Percentiles rank a stretch among this genome's conserved stretches.
phyloP scores from a whole-genome alignment of 169 alveolate species.

The Plasmodium sp. region DNA sequence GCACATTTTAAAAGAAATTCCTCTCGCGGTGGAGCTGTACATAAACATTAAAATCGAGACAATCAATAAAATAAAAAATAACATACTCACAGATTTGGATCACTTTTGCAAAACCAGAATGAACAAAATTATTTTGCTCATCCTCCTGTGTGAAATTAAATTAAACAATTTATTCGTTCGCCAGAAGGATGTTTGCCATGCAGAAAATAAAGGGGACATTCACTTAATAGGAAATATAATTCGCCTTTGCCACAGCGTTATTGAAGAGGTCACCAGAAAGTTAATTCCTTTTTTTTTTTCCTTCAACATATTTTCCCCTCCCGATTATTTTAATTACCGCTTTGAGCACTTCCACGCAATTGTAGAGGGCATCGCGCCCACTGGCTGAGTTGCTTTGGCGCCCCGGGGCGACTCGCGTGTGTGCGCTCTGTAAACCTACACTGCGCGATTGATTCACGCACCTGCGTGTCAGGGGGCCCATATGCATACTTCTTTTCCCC shows the following conservation, averaged over 20 bases:
- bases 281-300: conserved; percentile 41
- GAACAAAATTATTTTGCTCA: conserved; percentile 23
- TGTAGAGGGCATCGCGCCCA: neutral
- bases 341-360: conserved; percentile 30
- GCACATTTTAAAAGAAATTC: conserved; percentile 23
- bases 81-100: conserved; percentile 2
- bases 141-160: conserved; percentile 59
- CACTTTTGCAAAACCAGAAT: conserved; percentile 42
- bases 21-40: conserved; percentile 51
- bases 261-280: conserved; percentile 50
- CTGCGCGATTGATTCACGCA: neutral
- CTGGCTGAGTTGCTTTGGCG: neutral
- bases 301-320: conserved; percentile 63
- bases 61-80: conserved; percentile 60
- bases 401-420: neutral
- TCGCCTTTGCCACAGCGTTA: conserved; percentile 13
- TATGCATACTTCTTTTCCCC: neutral
- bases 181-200: conserved; percentile 3
- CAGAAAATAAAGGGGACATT: neutral
- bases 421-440: neutral
- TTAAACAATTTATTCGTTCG: conserved; percentile 31
- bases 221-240: conserved; percentile 17
- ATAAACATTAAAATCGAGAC: conserved; percentile 50
- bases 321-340: conserved; percentile 65
- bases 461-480: neutral